Percentiles rank a stretch among this genome's conserved stretches.
phyloP scores from a whole-genome alignment of 2,329 filamentous ascomycete species.

The Colletotrichum cuscutae region DNA sequence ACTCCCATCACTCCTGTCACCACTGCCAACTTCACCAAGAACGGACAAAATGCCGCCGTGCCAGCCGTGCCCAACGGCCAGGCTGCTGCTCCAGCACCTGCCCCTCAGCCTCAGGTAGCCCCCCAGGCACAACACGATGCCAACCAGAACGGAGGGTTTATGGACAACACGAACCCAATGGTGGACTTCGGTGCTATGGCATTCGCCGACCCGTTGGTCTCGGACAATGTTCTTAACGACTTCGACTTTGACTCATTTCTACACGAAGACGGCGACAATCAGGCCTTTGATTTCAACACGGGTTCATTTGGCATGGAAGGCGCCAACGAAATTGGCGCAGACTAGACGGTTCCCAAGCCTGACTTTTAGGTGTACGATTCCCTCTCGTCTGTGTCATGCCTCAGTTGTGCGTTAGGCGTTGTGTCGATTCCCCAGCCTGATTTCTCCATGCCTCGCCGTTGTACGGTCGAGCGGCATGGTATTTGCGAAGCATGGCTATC shows the following conservation, averaged over 20 bases:
- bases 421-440: background rate
- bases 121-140: constrained; percentile 59
- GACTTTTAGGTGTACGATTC: background rate
- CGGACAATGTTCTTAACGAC: constrained; percentile 69
- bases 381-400: constrained; percentile 1
- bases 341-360: constrained; percentile 48
- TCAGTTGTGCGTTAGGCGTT: constrained; percentile 24
- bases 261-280: constrained; percentile 62
- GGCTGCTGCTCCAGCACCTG: constrained; percentile 53
- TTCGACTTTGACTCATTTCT: constrained; percentile 77
- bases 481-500: constrained; percentile 6
- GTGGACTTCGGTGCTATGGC: constrained; percentile 62
- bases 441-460: background rate
- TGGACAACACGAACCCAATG: constrained; percentile 56
- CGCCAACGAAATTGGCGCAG: constrained; percentile 65
- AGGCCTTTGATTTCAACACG: constrained; percentile 65
- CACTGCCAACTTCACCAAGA: constrained; percentile 58
- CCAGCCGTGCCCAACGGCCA: constrained; percentile 55
- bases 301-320: constrained; percentile 65
- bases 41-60: constrained; percentile 52
- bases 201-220: constrained; percentile 64
- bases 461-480: background rate
- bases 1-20: constrained; percentile 73
- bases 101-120: constrained; percentile 55
- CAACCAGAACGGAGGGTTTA: constrained; percentile 55